These are phyloP conservation scores for Vitis hybrid DNA, from an alignment of 177 flowering plant species.

Conservation along the genomic window DNA sequence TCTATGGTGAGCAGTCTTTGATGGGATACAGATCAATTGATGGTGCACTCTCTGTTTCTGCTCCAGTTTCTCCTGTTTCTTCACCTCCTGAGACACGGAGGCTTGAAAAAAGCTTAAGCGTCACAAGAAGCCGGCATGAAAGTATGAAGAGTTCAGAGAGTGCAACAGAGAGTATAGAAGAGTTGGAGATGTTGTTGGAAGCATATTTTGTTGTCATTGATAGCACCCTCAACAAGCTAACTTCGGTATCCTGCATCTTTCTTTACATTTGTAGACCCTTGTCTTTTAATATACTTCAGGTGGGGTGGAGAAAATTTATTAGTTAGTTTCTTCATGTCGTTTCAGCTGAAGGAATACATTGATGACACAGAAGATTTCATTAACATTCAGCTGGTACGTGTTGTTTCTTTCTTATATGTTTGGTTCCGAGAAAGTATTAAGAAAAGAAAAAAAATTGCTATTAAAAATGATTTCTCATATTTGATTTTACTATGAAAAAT, in stretches of 20 bases:
- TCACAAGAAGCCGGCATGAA: constrained; percentile 74
- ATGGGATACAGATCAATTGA: constrained; percentile 49
- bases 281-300: background rate
- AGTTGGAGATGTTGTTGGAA: constrained; percentile 81
- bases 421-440: background rate
- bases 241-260: constrained; percentile 50
- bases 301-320: background rate
- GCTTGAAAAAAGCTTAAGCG: constrained; percentile 73
- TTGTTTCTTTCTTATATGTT: background rate
- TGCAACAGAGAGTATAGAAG: constrained; percentile 59
- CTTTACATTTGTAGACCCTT: background rate
- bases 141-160: constrained; percentile 68
- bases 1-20: constrained; percentile 68
- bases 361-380: constrained; percentile 91
- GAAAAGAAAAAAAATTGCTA: too few species aligned
- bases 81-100: constrained; percentile 61
- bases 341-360: constrained; percentile 81
- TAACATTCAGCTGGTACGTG: constrained; percentile 75
- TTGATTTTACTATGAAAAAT: too few species aligned
- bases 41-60: constrained; percentile 54
- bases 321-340: constrained; percentile 6
- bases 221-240: constrained; percentile 79
- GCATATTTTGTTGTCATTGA: constrained; percentile 84
- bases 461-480: too few species aligned
- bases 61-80: constrained; percentile 83